Evolutionary conservation across 2,329 filamentous ascomycete genomes (phyloP).

Genomic region (Aspergillus ochraceus): DNA sequence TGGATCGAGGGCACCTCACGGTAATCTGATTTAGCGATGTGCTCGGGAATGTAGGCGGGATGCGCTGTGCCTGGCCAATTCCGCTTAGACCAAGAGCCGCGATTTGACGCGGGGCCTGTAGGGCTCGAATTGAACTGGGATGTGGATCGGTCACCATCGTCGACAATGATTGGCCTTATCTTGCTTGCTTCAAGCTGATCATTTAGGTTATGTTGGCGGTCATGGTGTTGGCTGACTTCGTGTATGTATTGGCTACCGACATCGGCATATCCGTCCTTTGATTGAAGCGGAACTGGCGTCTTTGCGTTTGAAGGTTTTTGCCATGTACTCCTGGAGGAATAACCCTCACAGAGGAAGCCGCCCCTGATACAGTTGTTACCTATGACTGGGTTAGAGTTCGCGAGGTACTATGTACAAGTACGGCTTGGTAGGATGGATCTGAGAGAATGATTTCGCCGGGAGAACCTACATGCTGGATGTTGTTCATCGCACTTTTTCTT

Average conservation of each 20-base stretch:
- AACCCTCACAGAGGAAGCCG: constrained; percentile 88
- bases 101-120: constrained; percentile 32
- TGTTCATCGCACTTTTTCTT: constrained; percentile 99
- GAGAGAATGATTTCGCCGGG: neutral
- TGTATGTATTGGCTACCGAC: constrained; percentile 38
- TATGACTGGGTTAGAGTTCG: constrained; percentile 36
- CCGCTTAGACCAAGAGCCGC: constrained; percentile 43
- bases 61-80: constrained; percentile 39
- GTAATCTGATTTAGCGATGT: constrained; percentile 40
- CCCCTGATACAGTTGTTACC: constrained; percentile 88
- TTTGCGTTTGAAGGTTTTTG: constrained; percentile 73
- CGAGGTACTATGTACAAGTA: neutral
- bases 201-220: constrained; percentile 35
- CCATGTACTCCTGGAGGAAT: constrained; percentile 76
- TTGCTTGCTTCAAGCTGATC: constrained; percentile 48
- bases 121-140: constrained; percentile 44
- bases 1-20: constrained; percentile 43
- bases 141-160: constrained; percentile 42
- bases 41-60: constrained; percentile 38
- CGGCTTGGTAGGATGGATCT: constrained; percentile 4
- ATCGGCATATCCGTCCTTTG: constrained; percentile 65
- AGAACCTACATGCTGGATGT: constrained; percentile 80
- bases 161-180: constrained; percentile 46
- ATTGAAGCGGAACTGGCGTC: constrained; percentile 72
- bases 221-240: constrained; percentile 40